These are phyloP conservation scores for Hericium alpestre DNA, from an alignment of 768 basidiomycete species.

Conservation along the genomic window DNA sequence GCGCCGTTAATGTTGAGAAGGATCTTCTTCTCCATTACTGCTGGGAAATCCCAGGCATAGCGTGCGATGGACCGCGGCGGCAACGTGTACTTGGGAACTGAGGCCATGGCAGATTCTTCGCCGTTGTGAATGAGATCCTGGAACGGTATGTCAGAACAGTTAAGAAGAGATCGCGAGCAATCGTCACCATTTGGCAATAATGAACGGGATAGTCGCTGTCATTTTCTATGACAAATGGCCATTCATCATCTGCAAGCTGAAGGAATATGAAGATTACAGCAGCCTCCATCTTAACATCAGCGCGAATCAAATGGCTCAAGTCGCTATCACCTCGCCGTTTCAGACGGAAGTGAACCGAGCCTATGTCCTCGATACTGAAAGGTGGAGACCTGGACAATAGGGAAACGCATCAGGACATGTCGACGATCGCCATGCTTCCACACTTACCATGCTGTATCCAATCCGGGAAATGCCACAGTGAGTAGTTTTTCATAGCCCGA, in stretches of 20 bases:
- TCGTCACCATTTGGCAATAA: slow-evolving; percentile 64
- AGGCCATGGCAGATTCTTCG: slow-evolving; percentile 29
- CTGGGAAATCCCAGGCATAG: slow-evolving; percentile 94
- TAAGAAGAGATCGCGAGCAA: background rate
- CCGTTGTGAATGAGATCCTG: slow-evolving; percentile 30
- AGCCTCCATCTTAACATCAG: slow-evolving; percentile 74
- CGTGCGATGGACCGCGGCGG: slow-evolving; percentile 39
- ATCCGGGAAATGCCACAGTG: slow-evolving; percentile 77
- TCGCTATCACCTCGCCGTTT: slow-evolving; percentile 29
- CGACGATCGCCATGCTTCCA: background rate
- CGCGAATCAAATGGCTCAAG: slow-evolving; percentile 48
- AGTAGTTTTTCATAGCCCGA: slow-evolving; percentile 62
- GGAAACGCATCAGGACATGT: slow-evolving; percentile 3
- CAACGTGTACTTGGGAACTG: slow-evolving; percentile 44
- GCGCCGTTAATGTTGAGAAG: slow-evolving; percentile 50
- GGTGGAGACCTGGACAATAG: slow-evolving; percentile 66
- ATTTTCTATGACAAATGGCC: slow-evolving; percentile 91
- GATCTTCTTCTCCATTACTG: slow-evolving; percentile 71
- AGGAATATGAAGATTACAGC: slow-evolving; percentile 85
- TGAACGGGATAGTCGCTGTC: slow-evolving; percentile 61
- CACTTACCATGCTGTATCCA: slow-evolving; percentile 65
- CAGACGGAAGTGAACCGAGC: slow-evolving; percentile 66
- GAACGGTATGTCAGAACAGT: background rate
- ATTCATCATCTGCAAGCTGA: slow-evolving; percentile 51
- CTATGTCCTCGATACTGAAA: slow-evolving; percentile 87